These are phyloP conservation scores for Fusarium veterinarium DNA, from an alignment of 2,329 filamentous ascomycete species.

Conservation along the genomic window DNA sequence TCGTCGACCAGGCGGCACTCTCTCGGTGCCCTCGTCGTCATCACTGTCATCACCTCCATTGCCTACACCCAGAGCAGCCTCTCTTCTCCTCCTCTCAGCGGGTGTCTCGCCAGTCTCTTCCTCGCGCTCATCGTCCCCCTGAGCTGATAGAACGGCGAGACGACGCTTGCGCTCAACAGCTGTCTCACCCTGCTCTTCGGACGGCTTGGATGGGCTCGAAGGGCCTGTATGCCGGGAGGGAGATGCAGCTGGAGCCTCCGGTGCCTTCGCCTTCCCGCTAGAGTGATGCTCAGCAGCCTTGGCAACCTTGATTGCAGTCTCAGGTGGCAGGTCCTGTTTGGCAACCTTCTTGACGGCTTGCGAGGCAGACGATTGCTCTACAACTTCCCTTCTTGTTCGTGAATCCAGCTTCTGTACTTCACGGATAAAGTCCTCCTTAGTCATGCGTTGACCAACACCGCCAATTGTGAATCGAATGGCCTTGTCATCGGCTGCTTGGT, in stretches of 20 bases:
- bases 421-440: slow-evolving; percentile 81
- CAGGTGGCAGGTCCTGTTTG: slow-evolving; percentile 51
- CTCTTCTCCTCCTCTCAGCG: slow-evolving; percentile 77
- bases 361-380: slow-evolving; percentile 63
- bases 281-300: slow-evolving; percentile 33
- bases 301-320: slow-evolving; percentile 34
- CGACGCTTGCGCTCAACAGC: slow-evolving; percentile 76
- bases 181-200: slow-evolving; percentile 65
- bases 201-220: slow-evolving; percentile 32
- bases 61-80: slow-evolving; percentile 76
- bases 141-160: slow-evolving; percentile 62
- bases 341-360: slow-evolving; percentile 62
- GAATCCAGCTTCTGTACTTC: slow-evolving; percentile 79
- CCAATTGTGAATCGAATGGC: slow-evolving; percentile 81
- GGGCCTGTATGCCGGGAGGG: slow-evolving; percentile 20
- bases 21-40: slow-evolving; percentile 68
- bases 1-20: slow-evolving; percentile 63
- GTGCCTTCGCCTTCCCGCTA: slow-evolving; percentile 8
- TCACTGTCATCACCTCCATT: slow-evolving; percentile 55
- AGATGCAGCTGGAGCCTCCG: slow-evolving; percentile 21
- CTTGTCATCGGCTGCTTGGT: slow-evolving; percentile 73
- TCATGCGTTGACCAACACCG: slow-evolving; percentile 79
- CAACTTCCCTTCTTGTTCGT: slow-evolving; percentile 67
- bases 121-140: slow-evolving; percentile 55
- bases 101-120: slow-evolving; percentile 72